A percentile compares a stretch with the other conserved stretches of the same genome.
Evolutionary conservation across 768 basidiomycete species (phyloP).

Genomic region (Agrocybe praecox): DNA sequence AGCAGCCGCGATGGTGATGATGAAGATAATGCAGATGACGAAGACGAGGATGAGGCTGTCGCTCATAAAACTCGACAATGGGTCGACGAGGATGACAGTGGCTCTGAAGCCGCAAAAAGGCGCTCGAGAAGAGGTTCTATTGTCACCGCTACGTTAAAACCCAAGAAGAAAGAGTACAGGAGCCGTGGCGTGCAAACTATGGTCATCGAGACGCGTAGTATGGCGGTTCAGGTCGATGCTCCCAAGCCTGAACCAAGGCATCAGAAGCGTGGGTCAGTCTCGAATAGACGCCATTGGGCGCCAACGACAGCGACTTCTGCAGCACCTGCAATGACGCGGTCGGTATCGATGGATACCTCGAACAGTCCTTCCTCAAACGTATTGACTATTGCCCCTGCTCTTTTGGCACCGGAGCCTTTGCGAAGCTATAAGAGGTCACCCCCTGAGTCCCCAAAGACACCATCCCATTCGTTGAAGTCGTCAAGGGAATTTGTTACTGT

Average conservation of each 20-base stretch:
- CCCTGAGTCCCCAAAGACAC: constrained; percentile 18
- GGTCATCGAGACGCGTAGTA: constrained; percentile 50
- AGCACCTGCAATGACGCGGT: constrained; percentile 19
- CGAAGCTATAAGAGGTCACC: constrained; percentile 17
- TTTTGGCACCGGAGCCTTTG: constrained; percentile 10
- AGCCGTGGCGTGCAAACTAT: constrained; percentile 75
- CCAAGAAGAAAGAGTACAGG: constrained; percentile 58
- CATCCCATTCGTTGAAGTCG: constrained; percentile 22
- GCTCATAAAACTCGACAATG: constrained; percentile 26
- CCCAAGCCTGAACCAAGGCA: constrained; percentile 15
- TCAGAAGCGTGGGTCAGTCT: constrained; percentile 17
- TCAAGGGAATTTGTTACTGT: constrained; percentile 27
- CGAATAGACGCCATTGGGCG: constrained; percentile 28
- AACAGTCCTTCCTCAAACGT: constrained; percentile 21
- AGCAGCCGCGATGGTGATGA: constrained; percentile 84
- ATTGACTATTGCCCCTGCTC: constrained; percentile 12
- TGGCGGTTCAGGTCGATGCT: constrained; percentile 60
- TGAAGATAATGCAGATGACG: constrained; percentile 73
- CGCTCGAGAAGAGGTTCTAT: constrained; percentile 39
- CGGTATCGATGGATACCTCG: constrained; percentile 23
- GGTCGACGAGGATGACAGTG: constrained; percentile 34
- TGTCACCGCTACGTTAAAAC: constrained; percentile 35
- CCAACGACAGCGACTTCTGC: constrained; percentile 25
- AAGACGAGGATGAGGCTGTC: constrained; percentile 44
- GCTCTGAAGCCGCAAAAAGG: constrained; percentile 31